A percentile compares a stretch with the other conserved stretches of the same genome.
Conservation (phyloP, 371 early-diverging fungal species). For the Phascolomyces articulosus region DNA sequence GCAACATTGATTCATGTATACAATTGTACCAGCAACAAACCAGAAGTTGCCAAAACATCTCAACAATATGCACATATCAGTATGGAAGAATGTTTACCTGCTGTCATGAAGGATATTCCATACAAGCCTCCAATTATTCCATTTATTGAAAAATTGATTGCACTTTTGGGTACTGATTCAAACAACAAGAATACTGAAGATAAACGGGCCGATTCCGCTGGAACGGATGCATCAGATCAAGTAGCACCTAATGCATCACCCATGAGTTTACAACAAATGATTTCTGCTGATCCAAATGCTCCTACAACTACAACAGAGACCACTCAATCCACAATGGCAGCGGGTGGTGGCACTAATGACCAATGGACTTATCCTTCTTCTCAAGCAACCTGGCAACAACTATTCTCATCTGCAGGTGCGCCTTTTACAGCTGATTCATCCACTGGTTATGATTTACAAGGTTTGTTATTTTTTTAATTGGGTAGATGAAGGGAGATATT, state of each 20-base stretch:
- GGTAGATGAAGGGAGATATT: not conserved
- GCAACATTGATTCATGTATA: conserved; percentile 48
- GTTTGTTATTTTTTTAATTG: not conserved
- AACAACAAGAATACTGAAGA: conserved; percentile 6
- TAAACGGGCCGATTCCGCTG: not conserved
- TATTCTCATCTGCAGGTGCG: conserved; percentile 40
- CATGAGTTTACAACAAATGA: conserved; percentile 30
- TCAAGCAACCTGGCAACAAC: conserved; percentile 42
- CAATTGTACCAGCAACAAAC: conserved; percentile 36
- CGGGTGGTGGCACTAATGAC: not conserved
- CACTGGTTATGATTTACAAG: conserved; percentile 19
- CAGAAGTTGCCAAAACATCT: conserved; percentile 26
- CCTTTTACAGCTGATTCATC: conserved; percentile 31
- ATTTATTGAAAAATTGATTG: conserved; percentile 35
- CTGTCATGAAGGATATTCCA: conserved; percentile 34
- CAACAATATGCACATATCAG: conserved; percentile 35
- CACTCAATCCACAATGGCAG: not conserved
- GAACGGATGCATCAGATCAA: conserved; percentile 10
- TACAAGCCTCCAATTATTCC: conserved; percentile 33
- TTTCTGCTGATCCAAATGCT: conserved; percentile 15
- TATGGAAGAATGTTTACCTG: conserved; percentile 33
- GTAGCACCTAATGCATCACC: conserved; percentile 11
- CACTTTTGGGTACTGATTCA: conserved; percentile 18
- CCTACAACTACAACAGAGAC: not conserved
- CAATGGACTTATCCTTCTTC: conserved; percentile 7